Evolutionary conservation across 495 filamentous ascomycete species (phyloP).

Genomic region (Annulohypoxylon moriforme): DNA sequence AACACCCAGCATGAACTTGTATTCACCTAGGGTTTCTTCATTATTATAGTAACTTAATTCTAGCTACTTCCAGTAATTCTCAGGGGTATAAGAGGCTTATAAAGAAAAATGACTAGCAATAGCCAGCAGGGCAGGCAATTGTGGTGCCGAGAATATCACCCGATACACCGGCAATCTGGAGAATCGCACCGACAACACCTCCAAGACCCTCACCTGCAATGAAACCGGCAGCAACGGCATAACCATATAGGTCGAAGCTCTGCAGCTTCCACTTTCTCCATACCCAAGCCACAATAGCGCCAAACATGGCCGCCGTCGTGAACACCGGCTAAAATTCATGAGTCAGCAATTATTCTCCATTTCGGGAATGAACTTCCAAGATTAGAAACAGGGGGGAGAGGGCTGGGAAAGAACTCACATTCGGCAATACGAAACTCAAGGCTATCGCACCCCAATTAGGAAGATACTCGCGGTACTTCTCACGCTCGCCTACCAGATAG

Average conservation of each 20-base stretch:
- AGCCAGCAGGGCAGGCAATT: constrained; percentile 60
- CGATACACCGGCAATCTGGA: constrained; percentile 64
- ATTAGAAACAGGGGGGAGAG: not conserved
- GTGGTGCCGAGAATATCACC: constrained; percentile 59
- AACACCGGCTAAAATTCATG: constrained; percentile 55
- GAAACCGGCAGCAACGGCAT: constrained; percentile 72
- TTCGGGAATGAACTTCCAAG: not conserved
- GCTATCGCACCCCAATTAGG: constrained; percentile 77
- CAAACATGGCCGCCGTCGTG: constrained; percentile 68
- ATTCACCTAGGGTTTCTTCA: not conserved
- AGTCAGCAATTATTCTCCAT: not conserved
- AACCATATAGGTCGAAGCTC: constrained; percentile 71
- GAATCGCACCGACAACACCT: constrained; percentile 68
- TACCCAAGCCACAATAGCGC: constrained; percentile 64
- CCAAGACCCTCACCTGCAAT: constrained; percentile 77
- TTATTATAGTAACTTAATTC: not conserved
- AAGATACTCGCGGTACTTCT: constrained; percentile 67
- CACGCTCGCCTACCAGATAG: constrained; percentile 64
- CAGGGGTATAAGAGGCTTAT: constrained; percentile 30
- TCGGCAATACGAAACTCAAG: constrained; percentile 71
- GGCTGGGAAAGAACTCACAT: constrained; percentile 16
- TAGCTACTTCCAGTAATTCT: not conserved
- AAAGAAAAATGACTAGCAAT: constrained; percentile 27
- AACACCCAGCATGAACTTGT: not conserved
- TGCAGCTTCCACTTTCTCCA: constrained; percentile 69